Conservation (phyloP, 495 filamentous ascomycete species). For the Elaphomyces granulatus region DNA sequence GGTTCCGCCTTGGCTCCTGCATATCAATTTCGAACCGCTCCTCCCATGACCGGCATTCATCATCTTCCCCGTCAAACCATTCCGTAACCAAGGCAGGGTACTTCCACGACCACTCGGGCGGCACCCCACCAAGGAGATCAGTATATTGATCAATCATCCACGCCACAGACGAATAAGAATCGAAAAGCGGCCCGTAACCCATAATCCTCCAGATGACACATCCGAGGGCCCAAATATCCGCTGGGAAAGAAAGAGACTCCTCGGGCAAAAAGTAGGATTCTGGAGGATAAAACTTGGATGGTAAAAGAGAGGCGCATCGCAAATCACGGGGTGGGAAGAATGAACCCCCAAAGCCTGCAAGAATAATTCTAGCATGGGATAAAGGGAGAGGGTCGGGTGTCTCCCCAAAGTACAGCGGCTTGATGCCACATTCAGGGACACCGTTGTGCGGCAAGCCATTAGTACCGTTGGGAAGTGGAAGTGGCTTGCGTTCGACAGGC, state of each 20-base stretch:
- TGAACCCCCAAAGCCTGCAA: slow-evolving; percentile 26
- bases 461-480: too few species aligned
- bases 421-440: slow-evolving; percentile 12
- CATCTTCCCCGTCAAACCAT: too few species aligned
- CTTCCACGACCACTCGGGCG: too few species aligned
- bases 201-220: slow-evolving; percentile 21
- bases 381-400: slow-evolving; percentile 15
- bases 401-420: slow-evolving; percentile 18
- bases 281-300: too few species aligned
- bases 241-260: slow-evolving; percentile 17
- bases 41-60: slow-evolving; percentile 13
- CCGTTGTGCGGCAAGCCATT: slow-evolving; percentile 12
- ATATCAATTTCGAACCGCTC: slow-evolving; percentile 18
- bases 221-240: slow-evolving; percentile 26
- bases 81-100: too few species aligned
- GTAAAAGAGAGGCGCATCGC: too few species aligned
- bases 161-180: slow-evolving; percentile 11
- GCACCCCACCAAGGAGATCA: too few species aligned
- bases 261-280: slow-evolving; percentile 19
- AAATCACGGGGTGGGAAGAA: too few species aligned
- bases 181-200: slow-evolving; percentile 12
- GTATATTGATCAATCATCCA: too few species aligned
- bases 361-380: slow-evolving; percentile 17
- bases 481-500: slow-evolving; percentile 11
- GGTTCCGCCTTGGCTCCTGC: too few species aligned